These are phyloP conservation scores for Pichia occidentalis DNA, from an alignment of 805 yeast genomes.

Conservation along the genomic window DNA sequence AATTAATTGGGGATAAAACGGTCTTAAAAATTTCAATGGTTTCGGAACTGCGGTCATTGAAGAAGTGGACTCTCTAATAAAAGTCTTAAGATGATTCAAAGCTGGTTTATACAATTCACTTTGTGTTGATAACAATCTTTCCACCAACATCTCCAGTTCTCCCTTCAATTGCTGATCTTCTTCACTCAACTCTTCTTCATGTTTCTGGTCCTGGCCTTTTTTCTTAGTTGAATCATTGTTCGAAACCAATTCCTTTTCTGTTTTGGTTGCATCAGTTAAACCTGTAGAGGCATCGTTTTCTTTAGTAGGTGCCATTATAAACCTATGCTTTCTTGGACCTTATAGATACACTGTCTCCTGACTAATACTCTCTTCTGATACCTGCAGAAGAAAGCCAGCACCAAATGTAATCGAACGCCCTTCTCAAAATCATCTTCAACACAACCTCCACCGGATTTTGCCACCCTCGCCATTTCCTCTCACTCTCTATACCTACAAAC, in stretches of 20 bases:
- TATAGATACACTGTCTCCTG: too few relatives aligned
- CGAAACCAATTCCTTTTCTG: not conserved
- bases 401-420: too few relatives aligned
- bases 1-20: constrained; percentile 68
- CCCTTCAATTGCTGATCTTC: constrained; percentile 85
- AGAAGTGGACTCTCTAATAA: constrained; percentile 87
- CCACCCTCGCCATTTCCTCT: too few relatives aligned
- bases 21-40: constrained; percentile 91
- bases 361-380: too few relatives aligned
- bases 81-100: constrained; percentile 63
- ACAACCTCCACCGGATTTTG: too few relatives aligned
- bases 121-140: constrained; percentile 56
- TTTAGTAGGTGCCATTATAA: constrained; percentile 21
- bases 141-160: constrained; percentile 82
- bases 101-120: constrained; percentile 49
- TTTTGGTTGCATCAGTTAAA: not conserved
- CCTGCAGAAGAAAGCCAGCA: too few relatives aligned
- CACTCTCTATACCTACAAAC: too few relatives aligned
- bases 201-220: constrained; percentile 15
- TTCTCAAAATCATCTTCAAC: too few relatives aligned
- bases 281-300: constrained; percentile 15
- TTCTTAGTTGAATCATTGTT: constrained; percentile 13
- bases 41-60: constrained; percentile 99
- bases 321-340: too few relatives aligned
- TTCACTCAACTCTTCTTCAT: constrained; percentile 83